These are phyloP conservation scores for Euphorbia neoarborescens DNA, from an alignment of 441 rosid species.

Conservation along the genomic window DNA sequence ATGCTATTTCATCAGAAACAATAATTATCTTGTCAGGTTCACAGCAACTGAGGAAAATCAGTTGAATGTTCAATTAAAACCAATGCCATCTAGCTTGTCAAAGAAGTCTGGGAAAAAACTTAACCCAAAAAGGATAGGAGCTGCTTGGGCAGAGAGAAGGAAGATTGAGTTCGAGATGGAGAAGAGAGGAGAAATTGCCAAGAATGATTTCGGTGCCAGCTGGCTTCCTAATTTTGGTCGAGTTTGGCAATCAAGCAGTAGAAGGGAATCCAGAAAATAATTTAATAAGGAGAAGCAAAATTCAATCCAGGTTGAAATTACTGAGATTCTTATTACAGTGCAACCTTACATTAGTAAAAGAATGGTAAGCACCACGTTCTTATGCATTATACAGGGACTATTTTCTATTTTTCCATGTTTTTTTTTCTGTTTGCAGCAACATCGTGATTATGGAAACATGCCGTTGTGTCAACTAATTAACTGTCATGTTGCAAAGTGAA, in stretches of 20 bases:
- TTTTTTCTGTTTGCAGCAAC: neutral
- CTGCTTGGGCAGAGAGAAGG: slow-evolving; percentile 94
- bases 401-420: slow-evolving; percentile 6
- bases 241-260: slow-evolving; percentile 91
- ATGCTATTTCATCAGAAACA: slow-evolving; percentile 5
- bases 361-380: slow-evolving; percentile 41
- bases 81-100: slow-evolving; percentile 26
- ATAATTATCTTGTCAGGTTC: slow-evolving; percentile 32
- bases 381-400: neutral
- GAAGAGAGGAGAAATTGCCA: slow-evolving; percentile 53
- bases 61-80: slow-evolving; percentile 25
- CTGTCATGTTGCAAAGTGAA: slow-evolving; percentile 6
- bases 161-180: slow-evolving; percentile 84
- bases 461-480: slow-evolving; percentile 5
- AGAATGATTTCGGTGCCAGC: slow-evolving; percentile 40
- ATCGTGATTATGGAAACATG: neutral
- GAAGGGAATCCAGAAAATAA: slow-evolving; percentile 82
- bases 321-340: slow-evolving; percentile 39
- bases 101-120: slow-evolving; percentile 47
- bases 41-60: slow-evolving; percentile 36
- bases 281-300: slow-evolving; percentile 65
- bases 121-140: slow-evolving; percentile 90
- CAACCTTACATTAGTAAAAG: slow-evolving; percentile 75
- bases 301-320: slow-evolving; percentile 36
- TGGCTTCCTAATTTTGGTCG: slow-evolving; percentile 98